phyloP scores from a whole-genome alignment of 108 stramenopile species.

The Nannochloropsis salina region DNA sequence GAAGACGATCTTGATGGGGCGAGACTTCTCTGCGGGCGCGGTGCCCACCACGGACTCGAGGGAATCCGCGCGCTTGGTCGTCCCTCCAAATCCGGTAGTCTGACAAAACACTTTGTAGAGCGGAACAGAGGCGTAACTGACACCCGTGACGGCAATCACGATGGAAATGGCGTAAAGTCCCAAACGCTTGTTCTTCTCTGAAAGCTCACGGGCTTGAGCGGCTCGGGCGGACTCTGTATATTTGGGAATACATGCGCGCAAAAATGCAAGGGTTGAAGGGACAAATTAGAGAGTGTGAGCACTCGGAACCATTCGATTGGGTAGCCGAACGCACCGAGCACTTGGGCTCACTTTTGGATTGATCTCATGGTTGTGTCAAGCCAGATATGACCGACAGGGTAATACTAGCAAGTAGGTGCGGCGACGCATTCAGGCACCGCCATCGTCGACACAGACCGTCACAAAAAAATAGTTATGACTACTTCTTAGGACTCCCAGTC shows the following conservation, averaged over 20 bases:
- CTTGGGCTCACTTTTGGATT: not conserved
- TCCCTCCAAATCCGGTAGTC: conserved; percentile 96
- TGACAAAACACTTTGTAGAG: conserved; percentile 99
- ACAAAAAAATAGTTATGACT: too few relatives aligned
- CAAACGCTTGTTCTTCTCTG: conserved; percentile 35
- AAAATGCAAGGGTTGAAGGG: not conserved
- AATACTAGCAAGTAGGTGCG: too few relatives aligned
- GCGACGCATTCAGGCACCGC: too few relatives aligned
- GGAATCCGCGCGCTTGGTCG: conserved; percentile 65
- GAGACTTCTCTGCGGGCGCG: conserved; percentile 71
- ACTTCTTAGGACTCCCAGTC: too few relatives aligned
- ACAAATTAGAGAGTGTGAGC: not conserved
- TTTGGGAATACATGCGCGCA: not conserved
- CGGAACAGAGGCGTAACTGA: conserved; percentile 90
- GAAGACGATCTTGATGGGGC: conserved; percentile 84
- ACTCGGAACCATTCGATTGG: not conserved
- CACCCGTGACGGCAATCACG: conserved; percentile 51
- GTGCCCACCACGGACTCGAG: not conserved
- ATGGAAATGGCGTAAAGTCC: conserved; percentile 50
- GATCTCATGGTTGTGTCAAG: not conserved
- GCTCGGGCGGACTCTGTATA: not conserved
- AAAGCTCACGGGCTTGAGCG: not conserved
- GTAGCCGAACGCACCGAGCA: not conserved
- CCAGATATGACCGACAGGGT: too few relatives aligned
- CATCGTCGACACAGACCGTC: too few relatives aligned